A percentile compares a stretch with the other conserved stretches of the same genome.
Evolutionary conservation across 306 rosid genomes (phyloP).

Genomic region (Cicer judaicum): DNA sequence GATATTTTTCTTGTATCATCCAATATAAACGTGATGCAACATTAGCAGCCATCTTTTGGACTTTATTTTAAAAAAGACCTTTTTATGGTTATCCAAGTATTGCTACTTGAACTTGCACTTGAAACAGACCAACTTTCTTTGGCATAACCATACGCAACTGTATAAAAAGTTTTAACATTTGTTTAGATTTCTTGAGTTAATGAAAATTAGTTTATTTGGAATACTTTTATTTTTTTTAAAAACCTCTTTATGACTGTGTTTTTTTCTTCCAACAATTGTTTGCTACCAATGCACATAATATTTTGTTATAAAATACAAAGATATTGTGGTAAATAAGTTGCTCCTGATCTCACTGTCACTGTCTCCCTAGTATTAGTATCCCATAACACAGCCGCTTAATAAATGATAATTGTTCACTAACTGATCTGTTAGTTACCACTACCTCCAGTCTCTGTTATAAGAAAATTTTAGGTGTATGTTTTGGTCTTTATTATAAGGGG

Average conservation of each 20-base stretch:
- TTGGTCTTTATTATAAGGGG: too few species aligned
- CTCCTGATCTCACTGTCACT: conserved; percentile 12
- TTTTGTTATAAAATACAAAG: neutral
- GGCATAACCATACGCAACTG: conserved; percentile 19
- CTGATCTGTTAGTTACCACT: neutral
- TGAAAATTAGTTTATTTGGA: conserved; percentile 18
- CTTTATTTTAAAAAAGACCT: neutral
- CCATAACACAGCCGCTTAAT: neutral
- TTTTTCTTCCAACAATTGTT: neutral
- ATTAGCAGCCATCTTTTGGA: neutral
- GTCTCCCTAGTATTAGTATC: conserved; percentile 2
- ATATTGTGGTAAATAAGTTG: neutral
- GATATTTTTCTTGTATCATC: neutral
- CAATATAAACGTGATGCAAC: neutral
- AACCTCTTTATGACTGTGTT: neutral
- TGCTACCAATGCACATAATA: neutral
- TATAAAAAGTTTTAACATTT: conserved; percentile 16
- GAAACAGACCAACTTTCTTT: conserved; percentile 6
- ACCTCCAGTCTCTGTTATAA: too few species aligned
- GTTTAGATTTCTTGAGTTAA: conserved; percentile 11
- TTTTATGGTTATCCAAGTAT: neutral
- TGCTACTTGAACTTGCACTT: neutral
- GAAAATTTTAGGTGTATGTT: too few species aligned
- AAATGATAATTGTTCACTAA: neutral
- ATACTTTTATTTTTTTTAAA: too few species aligned